These are phyloP conservation scores for Alternaria arborescens DNA, from an alignment of 2,329 filamentous ascomycete species.

Conservation along the genomic window DNA sequence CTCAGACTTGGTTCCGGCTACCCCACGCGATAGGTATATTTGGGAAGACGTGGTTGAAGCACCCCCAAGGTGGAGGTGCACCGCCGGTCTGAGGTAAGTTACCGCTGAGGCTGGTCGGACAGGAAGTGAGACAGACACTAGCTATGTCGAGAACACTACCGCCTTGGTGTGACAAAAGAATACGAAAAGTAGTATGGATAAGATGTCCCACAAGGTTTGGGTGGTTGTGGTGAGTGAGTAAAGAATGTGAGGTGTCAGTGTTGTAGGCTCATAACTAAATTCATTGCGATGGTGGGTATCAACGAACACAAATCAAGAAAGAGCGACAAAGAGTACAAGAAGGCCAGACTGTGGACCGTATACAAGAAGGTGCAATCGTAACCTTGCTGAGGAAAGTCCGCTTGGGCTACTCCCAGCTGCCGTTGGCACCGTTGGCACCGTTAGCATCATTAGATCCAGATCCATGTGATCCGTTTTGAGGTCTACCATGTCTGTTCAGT, in stretches of 20 bases:
- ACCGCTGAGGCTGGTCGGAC: not conserved
- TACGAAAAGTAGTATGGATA: not conserved
- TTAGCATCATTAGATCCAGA: slow-evolving; percentile 29
- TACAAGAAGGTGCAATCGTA: slow-evolving; percentile 28
- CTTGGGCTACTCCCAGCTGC: slow-evolving; percentile 18
- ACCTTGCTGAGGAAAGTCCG: slow-evolving; percentile 9
- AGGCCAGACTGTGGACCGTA: slow-evolving; percentile 13
- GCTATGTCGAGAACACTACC: not conserved
- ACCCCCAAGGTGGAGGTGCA: slow-evolving; percentile 27
- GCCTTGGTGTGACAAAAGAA: not conserved
- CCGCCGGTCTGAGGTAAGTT: not conserved
- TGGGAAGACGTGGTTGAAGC: slow-evolving; percentile 57
- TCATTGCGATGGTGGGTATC: slow-evolving; percentile 19
- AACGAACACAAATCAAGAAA: slow-evolving; percentile 14
- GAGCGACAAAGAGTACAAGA: slow-evolving; percentile 8
- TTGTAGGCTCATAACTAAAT: slow-evolving; percentile 4
- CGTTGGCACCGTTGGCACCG: slow-evolving; percentile 28
- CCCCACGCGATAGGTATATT: slow-evolving; percentile 57
- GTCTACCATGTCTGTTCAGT: slow-evolving; percentile 40
- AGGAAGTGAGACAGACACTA: not conserved
- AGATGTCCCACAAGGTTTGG: not conserved
- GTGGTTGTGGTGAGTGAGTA: not conserved
- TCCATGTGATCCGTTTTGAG: slow-evolving; percentile 33
- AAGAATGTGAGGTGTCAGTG: not conserved
- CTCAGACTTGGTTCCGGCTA: slow-evolving; percentile 50